Conservation (phyloP, 495 filamentous ascomycete genomes). For the Neurospora hispaniola region DNA sequence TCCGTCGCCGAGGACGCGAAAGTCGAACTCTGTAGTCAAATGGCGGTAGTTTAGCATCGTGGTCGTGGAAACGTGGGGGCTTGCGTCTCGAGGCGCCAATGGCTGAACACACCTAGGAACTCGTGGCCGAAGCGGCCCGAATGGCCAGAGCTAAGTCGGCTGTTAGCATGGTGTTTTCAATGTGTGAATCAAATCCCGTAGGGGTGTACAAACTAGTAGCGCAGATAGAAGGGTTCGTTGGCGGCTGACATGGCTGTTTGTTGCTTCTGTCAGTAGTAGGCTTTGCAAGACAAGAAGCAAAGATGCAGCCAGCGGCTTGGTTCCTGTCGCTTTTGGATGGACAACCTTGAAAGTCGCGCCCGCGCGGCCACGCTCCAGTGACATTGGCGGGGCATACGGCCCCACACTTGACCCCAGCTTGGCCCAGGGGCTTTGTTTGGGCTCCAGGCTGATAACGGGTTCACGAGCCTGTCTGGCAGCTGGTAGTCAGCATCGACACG, state of each 20-base stretch:
- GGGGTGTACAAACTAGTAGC: constrained; percentile 73
- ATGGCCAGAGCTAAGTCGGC: constrained; percentile 73
- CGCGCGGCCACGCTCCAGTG: neutral
- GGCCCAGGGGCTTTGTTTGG: neutral
- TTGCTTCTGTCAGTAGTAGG: constrained; percentile 1
- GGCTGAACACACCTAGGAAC: constrained; percentile 64
- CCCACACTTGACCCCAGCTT: neutral
- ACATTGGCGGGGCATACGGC: constrained; percentile 19
- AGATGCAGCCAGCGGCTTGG: neutral
- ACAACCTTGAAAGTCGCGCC: constrained; percentile 11
- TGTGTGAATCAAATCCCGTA: neutral
- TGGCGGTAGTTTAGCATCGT: constrained; percentile 3
- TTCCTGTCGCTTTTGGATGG: constrained; percentile 2
- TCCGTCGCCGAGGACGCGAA: constrained; percentile 88
- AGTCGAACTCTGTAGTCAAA: constrained; percentile 73
- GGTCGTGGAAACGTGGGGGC: neutral
- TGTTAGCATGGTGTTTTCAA: constrained; percentile 11
- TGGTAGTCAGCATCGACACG: constrained; percentile 3
- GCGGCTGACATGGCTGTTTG: constrained; percentile 22
- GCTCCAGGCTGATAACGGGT: neutral
- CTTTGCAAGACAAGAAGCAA: neutral
- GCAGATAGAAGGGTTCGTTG: constrained; percentile 81
- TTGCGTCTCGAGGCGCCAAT: neutral
- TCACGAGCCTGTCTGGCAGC: neutral
- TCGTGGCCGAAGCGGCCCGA: constrained; percentile 97